Base-by-base conservation (phyloP, 495 filamentous ascomycete genomes). In the Daldinia loculata region DNA sequence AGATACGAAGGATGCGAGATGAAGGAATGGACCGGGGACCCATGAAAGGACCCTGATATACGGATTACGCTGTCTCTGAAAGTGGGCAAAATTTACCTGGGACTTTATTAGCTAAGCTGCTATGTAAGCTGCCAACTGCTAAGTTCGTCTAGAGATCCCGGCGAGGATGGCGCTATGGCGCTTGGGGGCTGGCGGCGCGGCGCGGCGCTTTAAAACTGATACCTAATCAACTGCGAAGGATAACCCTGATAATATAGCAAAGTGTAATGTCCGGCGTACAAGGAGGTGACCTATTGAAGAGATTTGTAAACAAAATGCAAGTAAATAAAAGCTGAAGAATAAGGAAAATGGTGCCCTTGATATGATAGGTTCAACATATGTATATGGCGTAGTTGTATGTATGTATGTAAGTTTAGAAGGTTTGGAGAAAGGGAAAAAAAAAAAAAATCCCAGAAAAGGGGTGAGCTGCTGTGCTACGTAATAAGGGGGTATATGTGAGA, bases 1-100 rank as follows among this genome's bases (percentile, higher is more conserved):
- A 73, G 70, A 72, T 73, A 73, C 32, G 70, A 68, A 73, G 66
- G 70, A 73, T 73, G 70, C 66, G 70, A 73, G 70, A 73, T 73
- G 70, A 73, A 69, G 61, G 70, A 68, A 73, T 65, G 8, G 57
- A 66, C 70, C 50, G 53, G 70, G 70, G 70, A 45, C 66, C 70
- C 70, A 66, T 73, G 70, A 59, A 52, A 55, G 70, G 70, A 73
- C 70, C 70, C 70, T 73, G 65, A 73, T 73, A 69, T 66, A 60
- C n/a, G n/a, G n/a, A n/a, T n/a, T n/a, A n/a, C 67, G 12, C 34
- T 36, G 14, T 0, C 11, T 36, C 29, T 65, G 6, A 61, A 66
- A 58, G 65, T 58, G 61, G 65, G 61, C 61, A 69, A 62, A 62
- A 45, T 50, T 51, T 24, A 39, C n/a, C n/a, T 56, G 36, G 62